Evolutionary conservation across 2,329 filamentous ascomycete genomes (phyloP).

Genomic region (Dothiorella sarmentorum): DNA sequence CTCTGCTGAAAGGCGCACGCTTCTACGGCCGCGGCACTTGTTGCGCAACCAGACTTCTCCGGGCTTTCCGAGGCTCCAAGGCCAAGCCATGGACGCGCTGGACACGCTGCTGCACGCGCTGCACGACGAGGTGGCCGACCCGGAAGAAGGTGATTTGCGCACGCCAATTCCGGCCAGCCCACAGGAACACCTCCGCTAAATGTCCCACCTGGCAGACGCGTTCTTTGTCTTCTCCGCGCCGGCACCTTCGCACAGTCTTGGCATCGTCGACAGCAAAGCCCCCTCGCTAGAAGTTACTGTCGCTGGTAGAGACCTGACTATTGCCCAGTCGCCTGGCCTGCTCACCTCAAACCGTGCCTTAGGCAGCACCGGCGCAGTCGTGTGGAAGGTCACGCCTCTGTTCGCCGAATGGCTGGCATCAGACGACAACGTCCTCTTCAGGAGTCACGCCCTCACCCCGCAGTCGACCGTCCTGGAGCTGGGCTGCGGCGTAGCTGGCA

Average conservation of each 20-base stretch:
- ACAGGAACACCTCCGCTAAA: conserved; percentile 7
- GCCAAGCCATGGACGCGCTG: conserved; percentile 10
- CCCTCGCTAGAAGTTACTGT: conserved; percentile 52
- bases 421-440: conserved; percentile 61
- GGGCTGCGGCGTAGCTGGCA: conserved; percentile 80
- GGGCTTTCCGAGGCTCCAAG: neutral
- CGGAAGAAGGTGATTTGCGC: conserved; percentile 55
- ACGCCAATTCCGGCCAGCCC: neutral
- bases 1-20: neutral
- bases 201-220: conserved; percentile 59
- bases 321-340: conserved; percentile 80
- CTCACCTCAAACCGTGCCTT: conserved; percentile 71
- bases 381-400: conserved; percentile 87
- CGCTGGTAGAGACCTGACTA: conserved; percentile 65
- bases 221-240: conserved; percentile 80
- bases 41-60: neutral
- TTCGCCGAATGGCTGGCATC: conserved; percentile 77
- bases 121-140: conserved; percentile 52
- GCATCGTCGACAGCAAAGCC: conserved; percentile 16
- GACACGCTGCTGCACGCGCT: conserved; percentile 40
- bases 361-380: conserved; percentile 76
- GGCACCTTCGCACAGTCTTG: conserved; percentile 62
- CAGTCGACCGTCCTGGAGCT: conserved; percentile 70
- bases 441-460: conserved; percentile 48
- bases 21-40: neutral